Evolutionary conservation across 2,329 filamentous ascomycete species (phyloP).

Genomic region (Pyrenophora tritici-repentis): DNA sequence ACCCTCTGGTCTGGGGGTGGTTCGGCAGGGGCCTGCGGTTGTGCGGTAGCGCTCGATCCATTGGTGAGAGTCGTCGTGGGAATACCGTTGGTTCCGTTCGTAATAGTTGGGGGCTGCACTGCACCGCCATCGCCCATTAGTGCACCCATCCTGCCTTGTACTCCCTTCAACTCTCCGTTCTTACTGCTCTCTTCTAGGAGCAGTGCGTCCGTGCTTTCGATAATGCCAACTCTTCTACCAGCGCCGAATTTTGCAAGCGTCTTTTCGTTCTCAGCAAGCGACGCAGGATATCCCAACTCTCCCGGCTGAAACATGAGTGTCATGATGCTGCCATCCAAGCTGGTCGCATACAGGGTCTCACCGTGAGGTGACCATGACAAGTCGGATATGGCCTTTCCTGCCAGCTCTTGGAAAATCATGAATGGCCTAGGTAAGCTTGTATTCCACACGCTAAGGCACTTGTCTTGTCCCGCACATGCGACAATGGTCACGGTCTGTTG

Average conservation of each 20-base stretch:
- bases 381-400: conserved; percentile 90
- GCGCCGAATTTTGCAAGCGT: conserved; percentile 91
- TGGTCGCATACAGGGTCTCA: conserved; percentile 81
- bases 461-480: conserved; percentile 94
- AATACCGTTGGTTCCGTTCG: conserved; percentile 60
- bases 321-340: conserved; percentile 86
- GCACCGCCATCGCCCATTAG: conserved; percentile 80
- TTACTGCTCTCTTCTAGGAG: conserved; percentile 90
- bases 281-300: conserved; percentile 87
- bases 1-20: conserved; percentile 60
- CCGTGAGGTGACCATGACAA: conserved; percentile 93
- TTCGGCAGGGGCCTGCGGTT: conserved; percentile 23
- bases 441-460: conserved; percentile 96
- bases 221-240: conserved; percentile 84
- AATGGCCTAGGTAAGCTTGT: conserved; percentile 92
- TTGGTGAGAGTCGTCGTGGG: conserved; percentile 46
- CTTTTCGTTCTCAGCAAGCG: conserved; percentile 87
- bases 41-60: conserved; percentile 54
- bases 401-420: conserved; percentile 85
- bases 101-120: conserved; percentile 56
- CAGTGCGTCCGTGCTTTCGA: conserved; percentile 89
- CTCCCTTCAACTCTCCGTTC: conserved; percentile 83
- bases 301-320: conserved; percentile 80
- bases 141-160: conserved; percentile 96
- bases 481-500: conserved; percentile 81